Evolutionary conservation across 163 green algal genomes (phyloP).

Genomic region (Chlorella variabilis): DNA sequence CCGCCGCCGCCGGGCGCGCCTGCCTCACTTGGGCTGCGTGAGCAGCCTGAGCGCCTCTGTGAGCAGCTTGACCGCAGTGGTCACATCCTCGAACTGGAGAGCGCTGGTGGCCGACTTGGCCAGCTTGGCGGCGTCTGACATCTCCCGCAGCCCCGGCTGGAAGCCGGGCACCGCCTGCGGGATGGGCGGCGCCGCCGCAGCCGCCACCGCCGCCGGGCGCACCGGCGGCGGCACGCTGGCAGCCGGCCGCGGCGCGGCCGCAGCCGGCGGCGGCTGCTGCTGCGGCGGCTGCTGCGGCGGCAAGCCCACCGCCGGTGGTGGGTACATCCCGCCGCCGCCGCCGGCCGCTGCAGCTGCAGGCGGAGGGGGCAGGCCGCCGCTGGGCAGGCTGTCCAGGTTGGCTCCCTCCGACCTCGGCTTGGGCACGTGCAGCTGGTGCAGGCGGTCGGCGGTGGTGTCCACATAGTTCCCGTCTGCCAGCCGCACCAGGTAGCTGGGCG

Average conservation of each 20-base stretch:
- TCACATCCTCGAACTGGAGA: constrained; percentile 79
- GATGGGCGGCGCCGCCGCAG: neutral
- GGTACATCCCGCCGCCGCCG: constrained; percentile 3
- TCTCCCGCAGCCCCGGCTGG: constrained; percentile 51
- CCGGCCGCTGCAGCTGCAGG: neutral
- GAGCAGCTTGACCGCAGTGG: constrained; percentile 71
- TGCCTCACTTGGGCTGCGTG: constrained; percentile 5
- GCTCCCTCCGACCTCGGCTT: neutral
- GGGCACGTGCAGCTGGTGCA: constrained; percentile 20
- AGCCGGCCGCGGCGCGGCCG: too few relatives aligned
- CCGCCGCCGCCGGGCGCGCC: too few relatives aligned
- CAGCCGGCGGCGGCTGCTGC: neutral
- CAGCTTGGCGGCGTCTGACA: constrained; percentile 77
- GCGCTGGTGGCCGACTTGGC: constrained; percentile 75
- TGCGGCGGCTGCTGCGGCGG: neutral
- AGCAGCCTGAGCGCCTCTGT: constrained; percentile 17
- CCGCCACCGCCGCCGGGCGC: neutral
- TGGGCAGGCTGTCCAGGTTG: neutral
- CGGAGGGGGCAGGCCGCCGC: neutral
- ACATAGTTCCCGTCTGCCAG: constrained; percentile 28
- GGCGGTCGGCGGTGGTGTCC: constrained; percentile 29
- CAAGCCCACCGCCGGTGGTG: neutral
- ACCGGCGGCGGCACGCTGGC: too few relatives aligned
- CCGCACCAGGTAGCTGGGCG: constrained; percentile 34
- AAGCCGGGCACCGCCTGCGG: constrained; percentile 43